These are phyloP conservation scores for Kodamaea alishanica DNA, from an alignment of 1,139 yeast species.

Conservation along the genomic window DNA sequence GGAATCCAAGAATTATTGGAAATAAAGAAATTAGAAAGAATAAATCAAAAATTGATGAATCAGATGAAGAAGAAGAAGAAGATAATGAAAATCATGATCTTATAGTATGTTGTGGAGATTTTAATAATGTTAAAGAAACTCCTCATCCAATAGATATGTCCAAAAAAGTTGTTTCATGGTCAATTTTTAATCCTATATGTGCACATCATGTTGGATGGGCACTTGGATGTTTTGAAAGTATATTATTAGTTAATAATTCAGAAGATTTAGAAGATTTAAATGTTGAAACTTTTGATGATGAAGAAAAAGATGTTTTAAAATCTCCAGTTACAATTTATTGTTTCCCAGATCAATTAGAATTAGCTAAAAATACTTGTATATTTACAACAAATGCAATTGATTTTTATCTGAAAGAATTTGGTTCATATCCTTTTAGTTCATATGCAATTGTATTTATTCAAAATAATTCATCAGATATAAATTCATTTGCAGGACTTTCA, in stretches of 20 bases:
- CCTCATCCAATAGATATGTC: slow-evolving; percentile 56
- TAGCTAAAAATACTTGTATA: slow-evolving; percentile 72
- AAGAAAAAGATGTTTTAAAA: slow-evolving; percentile 36
- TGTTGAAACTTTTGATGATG: slow-evolving; percentile 33
- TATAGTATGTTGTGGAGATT: slow-evolving; percentile 75
- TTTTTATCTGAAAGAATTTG: slow-evolving; percentile 81
- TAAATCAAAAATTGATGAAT: slow-evolving; percentile 14
- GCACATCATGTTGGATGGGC: slow-evolving; percentile 98
- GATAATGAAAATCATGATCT: slow-evolving; percentile 55
- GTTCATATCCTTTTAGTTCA: slow-evolving; percentile 87
- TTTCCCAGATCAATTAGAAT: slow-evolving; percentile 51
- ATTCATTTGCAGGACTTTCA: slow-evolving; percentile 76
- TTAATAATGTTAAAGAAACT: slow-evolving; percentile 45
- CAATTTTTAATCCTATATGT: slow-evolving; percentile 79
- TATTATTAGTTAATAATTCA: slow-evolving; percentile 41
- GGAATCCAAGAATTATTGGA: slow-evolving; percentile 45
- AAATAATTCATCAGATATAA: slow-evolving; percentile 47
- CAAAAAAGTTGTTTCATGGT: slow-evolving; percentile 76
- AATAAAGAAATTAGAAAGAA: slow-evolving; percentile 20
- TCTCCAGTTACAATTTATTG: slow-evolving; percentile 57
- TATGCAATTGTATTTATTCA: slow-evolving; percentile 74
- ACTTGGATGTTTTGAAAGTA: slow-evolving; percentile 76
- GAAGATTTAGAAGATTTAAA: slow-evolving; percentile 35
- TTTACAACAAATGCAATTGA: slow-evolving; percentile 78
- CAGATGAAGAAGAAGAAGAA: slow-evolving; percentile 40